Evolutionary conservation across 257 asterid genomes (phyloP).

Genomic region (Anisodus tanguticus): DNA sequence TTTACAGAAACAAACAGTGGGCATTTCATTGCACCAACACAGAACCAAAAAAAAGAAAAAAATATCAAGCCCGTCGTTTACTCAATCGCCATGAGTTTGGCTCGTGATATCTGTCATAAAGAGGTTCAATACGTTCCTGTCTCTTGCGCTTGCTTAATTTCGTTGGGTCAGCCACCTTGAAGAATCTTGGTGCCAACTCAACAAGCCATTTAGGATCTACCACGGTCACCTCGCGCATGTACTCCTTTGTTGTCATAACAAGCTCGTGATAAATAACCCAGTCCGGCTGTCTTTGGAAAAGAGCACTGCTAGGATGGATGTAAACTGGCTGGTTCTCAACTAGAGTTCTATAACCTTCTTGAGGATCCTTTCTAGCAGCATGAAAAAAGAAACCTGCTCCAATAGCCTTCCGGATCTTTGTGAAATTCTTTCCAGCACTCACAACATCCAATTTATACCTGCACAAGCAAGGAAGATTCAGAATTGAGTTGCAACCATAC

Average conservation of each 20-base stretch:
- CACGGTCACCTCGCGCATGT: slow-evolving; percentile 93
- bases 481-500: neutral
- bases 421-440: slow-evolving; percentile 83
- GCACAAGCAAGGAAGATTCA: slow-evolving; percentile 25
- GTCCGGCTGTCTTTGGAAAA: slow-evolving; percentile 91
- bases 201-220: slow-evolving; percentile 96
- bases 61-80: slow-evolving; percentile 80
- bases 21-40: slow-evolving; percentile 27
- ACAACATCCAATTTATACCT: slow-evolving; percentile 87
- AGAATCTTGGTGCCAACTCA: slow-evolving; percentile 94
- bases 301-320: slow-evolving; percentile 95
- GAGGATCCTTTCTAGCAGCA: slow-evolving; percentile 91
- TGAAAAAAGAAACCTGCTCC: slow-evolving; percentile 94
- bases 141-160: slow-evolving; percentile 98
- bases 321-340: slow-evolving; percentile 95
- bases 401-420: slow-evolving; percentile 87
- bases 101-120: slow-evolving; percentile 87
- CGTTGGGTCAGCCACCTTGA: slow-evolving; percentile 86
- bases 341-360: slow-evolving; percentile 82
- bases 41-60: neutral
- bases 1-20: slow-evolving; percentile 20
- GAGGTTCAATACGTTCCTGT: slow-evolving; percentile 94
- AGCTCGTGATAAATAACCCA: slow-evolving; percentile 96
- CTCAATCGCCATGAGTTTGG: slow-evolving; percentile 98
- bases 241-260: slow-evolving; percentile 95